Evolutionary conservation across 345 rosid species (phyloP).

Genomic region (Hibiscus trionum): DNA sequence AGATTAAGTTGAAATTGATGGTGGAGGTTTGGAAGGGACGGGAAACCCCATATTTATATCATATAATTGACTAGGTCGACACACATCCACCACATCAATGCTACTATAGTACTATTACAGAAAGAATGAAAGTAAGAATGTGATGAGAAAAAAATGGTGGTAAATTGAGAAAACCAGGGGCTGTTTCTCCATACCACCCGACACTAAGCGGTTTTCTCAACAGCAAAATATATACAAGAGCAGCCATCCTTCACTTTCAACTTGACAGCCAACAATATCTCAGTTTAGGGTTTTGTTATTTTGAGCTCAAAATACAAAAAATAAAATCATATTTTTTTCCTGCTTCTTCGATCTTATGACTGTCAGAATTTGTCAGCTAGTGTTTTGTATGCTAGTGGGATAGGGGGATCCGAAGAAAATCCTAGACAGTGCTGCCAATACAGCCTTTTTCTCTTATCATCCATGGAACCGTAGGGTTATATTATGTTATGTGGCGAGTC

Average conservation of each 20-base stretch:
- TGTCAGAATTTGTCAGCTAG: conserved; percentile 19
- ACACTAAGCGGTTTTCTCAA: conserved; percentile 38
- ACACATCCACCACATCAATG: conserved; percentile 9
- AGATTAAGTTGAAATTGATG: neutral
- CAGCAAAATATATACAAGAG: neutral
- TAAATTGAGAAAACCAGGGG: conserved; percentile 39
- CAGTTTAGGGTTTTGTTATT: conserved; percentile 18
- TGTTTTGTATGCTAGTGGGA: conserved; percentile 20
- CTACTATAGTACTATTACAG: conserved; percentile 10
- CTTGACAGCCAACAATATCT: conserved; percentile 40
- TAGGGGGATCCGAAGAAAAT: conserved; percentile 21
- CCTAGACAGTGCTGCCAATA: conserved; percentile 6
- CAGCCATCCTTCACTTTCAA: neutral
- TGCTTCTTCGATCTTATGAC: neutral
- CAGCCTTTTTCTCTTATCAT: too few species aligned
- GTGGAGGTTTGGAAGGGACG: neutral
- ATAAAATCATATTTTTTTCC: neutral
- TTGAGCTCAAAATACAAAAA: conserved; percentile 14
- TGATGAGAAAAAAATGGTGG: conserved; percentile 13
- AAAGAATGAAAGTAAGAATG: neutral
- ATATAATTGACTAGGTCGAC: conserved; percentile 19
- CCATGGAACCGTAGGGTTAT: too few species aligned
- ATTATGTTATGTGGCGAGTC: too few species aligned
- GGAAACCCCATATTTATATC: neutral
- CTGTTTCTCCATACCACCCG: conserved; percentile 41